Base-by-base conservation (phyloP, 768 basidiomycete genomes). In the Kwoniella shandongensis region DNA sequence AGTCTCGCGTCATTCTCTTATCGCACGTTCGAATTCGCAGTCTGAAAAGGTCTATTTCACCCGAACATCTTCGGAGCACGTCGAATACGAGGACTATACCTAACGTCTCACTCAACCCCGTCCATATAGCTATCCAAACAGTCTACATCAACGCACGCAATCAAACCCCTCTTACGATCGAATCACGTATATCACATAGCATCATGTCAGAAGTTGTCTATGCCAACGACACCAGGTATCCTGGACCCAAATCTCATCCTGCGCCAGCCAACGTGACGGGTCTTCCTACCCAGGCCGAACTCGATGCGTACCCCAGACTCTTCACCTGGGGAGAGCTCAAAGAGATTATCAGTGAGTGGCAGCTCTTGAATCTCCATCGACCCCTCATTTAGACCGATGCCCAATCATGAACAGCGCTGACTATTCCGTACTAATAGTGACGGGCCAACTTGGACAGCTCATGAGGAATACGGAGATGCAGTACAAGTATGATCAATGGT, bases 251-350 rank as follows among this genome's bases (percentile, higher is more conserved):
- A 12, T 50, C 61, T 18, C 61, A 69, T 41, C 67, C 66, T 3
- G 62, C 69, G 0, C 72, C 75, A 12, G 38, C 30, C 0, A 25
- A 58, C 5, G 59, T 74, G 26, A n/a, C 45, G 12, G 75, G 75
- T 11, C 35, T 76, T 11, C 75, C 75, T 1, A 74, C 67, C 1
- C 69, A 76, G 39, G 66, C 54, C 5, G 73, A 76, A 47, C 61
- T 76, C 0, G 75, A 73, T 49, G 67, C 69, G 11, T 69, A 69
- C 32, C 71, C 71, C 13, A 47, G 68, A 22, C 63, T 73, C 65
- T 74, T 70, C 52, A 73, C 69, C 3, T 76, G 73, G 73, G 75
- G 73, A 11, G 61, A 71, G 23, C 46, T 74, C 30, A 71, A 73
- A 52, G 62, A 54, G 38, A 67, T 73, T 35, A 50, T 70, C 29